Base-by-base conservation (phyloP, 495 filamentous ascomycete species). In the Daldinia decipiens region DNA sequence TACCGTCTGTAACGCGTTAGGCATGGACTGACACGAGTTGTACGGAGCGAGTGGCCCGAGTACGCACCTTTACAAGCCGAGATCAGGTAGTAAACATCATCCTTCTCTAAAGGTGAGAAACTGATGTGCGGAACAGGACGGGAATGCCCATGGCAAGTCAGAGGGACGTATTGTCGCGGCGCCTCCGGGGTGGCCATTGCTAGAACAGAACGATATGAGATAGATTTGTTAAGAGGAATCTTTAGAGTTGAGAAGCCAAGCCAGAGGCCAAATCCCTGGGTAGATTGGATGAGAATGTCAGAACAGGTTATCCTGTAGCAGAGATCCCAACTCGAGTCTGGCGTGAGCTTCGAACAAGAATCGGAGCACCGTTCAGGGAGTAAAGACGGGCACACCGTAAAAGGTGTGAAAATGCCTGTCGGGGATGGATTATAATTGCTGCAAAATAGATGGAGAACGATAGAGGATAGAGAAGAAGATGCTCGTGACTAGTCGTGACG, bases 131-230 rank as follows among this genome's bases (percentile, higher is more conserved):
- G 94, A 70, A 99, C 94, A 2, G 95, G 95, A 61, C 95, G 91
- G 29, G 94, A 97, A 79, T 99, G 95, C 58, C 95, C 95, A 80
- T 98, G 96, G 82, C 95, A 99, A 56, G 95, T 99, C 71, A 98
- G 80, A 56, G 95, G 95, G 43, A 98, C 94, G 53, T 84, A 85
- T 70, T 85, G 82, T 52, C 85, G 82, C 15, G 84, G 82, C 19
- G 79, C 72, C 52, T 87, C 79, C 40, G 81, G 68, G 39, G 62
- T 63, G 40, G 80, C 80, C 85, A 87, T 87, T 24, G 39, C 32
- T 39, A 51, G 4, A 61, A 38, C 9, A 36, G 39, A 21, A 1
- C 4, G 4, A 12, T 32, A 4, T n/a, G 0, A n/a, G 38, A 24
- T 40, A 39, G 15, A 39, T 54, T 26, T 7, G 6, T 59, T 45